Conservation (phyloP, 768 basidiomycete genomes). For the Candolleomyces eurysporus region DNA sequence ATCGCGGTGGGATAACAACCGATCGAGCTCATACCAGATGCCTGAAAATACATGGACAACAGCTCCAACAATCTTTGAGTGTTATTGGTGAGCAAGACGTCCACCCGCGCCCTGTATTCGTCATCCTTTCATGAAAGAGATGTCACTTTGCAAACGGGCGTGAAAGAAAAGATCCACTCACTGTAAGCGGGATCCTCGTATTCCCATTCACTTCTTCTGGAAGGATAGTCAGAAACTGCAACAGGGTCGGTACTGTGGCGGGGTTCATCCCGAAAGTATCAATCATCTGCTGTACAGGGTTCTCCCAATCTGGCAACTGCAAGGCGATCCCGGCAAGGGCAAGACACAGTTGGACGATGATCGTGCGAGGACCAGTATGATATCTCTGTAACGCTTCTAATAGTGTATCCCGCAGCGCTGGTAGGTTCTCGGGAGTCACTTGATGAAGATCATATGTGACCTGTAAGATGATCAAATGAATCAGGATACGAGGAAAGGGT, state of each 20-base stretch:
- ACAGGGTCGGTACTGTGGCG: slow-evolving; percentile 73
- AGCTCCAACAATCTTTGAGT: slow-evolving; percentile 72
- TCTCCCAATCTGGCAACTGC: slow-evolving; percentile 83
- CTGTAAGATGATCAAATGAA: slow-evolving; percentile 45
- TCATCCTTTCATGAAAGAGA: slow-evolving; percentile 53
- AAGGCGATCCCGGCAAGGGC: slow-evolving; percentile 89
- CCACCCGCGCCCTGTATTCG: slow-evolving; percentile 64
- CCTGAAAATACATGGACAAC: slow-evolving; percentile 85
- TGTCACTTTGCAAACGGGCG: background rate
- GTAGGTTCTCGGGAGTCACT: slow-evolving; percentile 69
- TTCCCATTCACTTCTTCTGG: slow-evolving; percentile 89
- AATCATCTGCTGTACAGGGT: slow-evolving; percentile 79
- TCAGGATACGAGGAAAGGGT: slow-evolving; percentile 18
- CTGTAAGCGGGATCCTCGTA: slow-evolving; percentile 83
- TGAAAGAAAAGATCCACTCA: slow-evolving; percentile 40
- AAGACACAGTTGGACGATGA: slow-evolving; percentile 87
- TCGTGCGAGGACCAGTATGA: slow-evolving; percentile 73
- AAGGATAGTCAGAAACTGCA: slow-evolving; percentile 88
- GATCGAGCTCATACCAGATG: slow-evolving; percentile 60
- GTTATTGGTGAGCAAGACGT: slow-evolving; percentile 63
- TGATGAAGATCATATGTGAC: slow-evolving; percentile 94
- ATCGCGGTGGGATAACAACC: background rate
- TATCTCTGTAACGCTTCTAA: slow-evolving; percentile 72
- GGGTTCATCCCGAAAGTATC: slow-evolving; percentile 84
- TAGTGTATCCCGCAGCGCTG: slow-evolving; percentile 85